phyloP scores from a whole-genome alignment of 495 filamentous ascomycete genomes.

The Collariella sp. region DNA sequence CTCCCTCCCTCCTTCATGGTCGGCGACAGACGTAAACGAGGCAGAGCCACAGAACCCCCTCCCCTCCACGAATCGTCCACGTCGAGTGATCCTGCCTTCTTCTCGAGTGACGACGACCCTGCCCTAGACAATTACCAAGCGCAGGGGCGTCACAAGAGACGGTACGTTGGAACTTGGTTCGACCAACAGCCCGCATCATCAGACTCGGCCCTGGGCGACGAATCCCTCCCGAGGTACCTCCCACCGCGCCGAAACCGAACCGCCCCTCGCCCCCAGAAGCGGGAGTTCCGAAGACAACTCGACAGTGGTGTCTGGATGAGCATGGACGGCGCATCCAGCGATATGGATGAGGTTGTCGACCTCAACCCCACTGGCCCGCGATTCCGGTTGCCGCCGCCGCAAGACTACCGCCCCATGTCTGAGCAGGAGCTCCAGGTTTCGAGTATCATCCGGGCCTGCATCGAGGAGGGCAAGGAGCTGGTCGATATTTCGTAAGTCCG shows the following conservation, averaged over 20 bases:
- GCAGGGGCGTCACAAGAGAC: slow-evolving; percentile 42
- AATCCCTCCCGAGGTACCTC: slow-evolving; percentile 9
- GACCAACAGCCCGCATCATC: slow-evolving; percentile 45
- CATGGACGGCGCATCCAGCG: slow-evolving; percentile 46
- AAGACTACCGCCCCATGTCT: neutral
- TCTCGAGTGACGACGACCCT: slow-evolving; percentile 72
- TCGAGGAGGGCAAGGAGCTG: slow-evolving; percentile 51
- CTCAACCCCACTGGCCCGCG: slow-evolving; percentile 15
- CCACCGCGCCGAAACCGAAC: slow-evolving; percentile 8
- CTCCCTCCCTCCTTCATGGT: slow-evolving; percentile 24
- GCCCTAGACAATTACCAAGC: slow-evolving; percentile 59
- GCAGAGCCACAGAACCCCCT: slow-evolving; percentile 20
- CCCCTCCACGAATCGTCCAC: slow-evolving; percentile 19
- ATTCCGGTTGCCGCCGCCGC: neutral
- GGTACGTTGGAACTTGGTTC: slow-evolving; percentile 66
- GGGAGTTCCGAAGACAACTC: slow-evolving; percentile 53
- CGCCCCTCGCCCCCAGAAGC: slow-evolving; percentile 40
- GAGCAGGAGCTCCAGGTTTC: slow-evolving; percentile 27
- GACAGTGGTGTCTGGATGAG: slow-evolving; percentile 80
- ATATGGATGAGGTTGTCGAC: slow-evolving; percentile 32
- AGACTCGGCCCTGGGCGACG: slow-evolving; percentile 33
- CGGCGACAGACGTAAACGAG: slow-evolving; percentile 35
- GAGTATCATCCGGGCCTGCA: slow-evolving; percentile 42
- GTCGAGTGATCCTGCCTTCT: slow-evolving; percentile 68
- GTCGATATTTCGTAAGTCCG: slow-evolving; percentile 58